phyloP scores from a whole-genome alignment of 2,329 filamentous ascomycete species.

The Elsinoe ampelina region DNA sequence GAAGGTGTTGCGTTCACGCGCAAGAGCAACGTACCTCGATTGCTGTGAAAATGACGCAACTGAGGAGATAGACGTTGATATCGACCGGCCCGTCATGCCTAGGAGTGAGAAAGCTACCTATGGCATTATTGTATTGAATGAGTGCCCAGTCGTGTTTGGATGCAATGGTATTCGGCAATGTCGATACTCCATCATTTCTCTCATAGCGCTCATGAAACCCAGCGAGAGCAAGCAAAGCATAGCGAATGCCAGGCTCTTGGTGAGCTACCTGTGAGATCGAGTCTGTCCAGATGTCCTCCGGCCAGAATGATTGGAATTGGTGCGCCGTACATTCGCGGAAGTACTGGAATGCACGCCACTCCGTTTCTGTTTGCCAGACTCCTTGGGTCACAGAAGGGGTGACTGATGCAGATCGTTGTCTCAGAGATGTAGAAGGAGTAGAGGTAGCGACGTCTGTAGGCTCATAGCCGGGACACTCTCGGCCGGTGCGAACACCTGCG shows the following conservation, averaged over 20 bases:
- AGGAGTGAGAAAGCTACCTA: not conserved
- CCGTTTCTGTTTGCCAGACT: not conserved
- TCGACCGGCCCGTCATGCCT: not conserved
- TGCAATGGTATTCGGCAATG: not conserved
- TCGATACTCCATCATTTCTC: not conserved
- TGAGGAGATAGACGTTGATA: constrained; percentile 1
- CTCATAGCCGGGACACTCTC: constrained; percentile 7
- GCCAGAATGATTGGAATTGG: not conserved
- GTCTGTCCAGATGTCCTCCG: constrained; percentile 6
- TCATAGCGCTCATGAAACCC: constrained; percentile 8
- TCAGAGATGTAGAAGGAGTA: not conserved
- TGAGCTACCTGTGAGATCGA: not conserved
- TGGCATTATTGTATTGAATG: constrained; percentile 11
- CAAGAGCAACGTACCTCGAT: not conserved
- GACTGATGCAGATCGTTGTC: not conserved
- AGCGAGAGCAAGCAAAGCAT: constrained; percentile 7
- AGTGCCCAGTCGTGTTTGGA: not conserved
- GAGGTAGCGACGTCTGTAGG: not conserved
- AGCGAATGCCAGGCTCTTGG: constrained; percentile 2
- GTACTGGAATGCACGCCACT: constrained; percentile 11
- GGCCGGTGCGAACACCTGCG: constrained; percentile 5
- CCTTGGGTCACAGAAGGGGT: not conserved
- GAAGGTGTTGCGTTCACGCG: not conserved
- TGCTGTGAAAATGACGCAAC: constrained; percentile 6
- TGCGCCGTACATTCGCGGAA: constrained; percentile 3